Base-by-base conservation (phyloP, 2,329 filamentous ascomycete genomes). In the Lithohypha guttulata region DNA sequence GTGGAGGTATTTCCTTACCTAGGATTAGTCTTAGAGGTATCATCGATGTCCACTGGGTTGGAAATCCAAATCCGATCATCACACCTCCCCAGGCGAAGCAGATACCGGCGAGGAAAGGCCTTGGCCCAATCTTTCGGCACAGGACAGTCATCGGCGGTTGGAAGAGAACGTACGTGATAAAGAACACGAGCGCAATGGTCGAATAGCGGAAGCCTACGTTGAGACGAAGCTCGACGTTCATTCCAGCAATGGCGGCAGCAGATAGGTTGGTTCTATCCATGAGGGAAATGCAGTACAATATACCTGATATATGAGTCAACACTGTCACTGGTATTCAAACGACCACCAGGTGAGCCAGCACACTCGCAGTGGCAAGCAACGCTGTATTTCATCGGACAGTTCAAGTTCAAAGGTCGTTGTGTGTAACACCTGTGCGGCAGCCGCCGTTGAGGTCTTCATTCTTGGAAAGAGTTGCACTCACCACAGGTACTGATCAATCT, bases 261-360 rank as follows among this genome's bases (percentile, higher is more conserved):
- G 74, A 75, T 55, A 87, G 61, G 58, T 89, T 89, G 2, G 80
- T 84, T 22, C 84, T 69, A 55, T 89, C 84, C 75, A 89, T 83
- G 42, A 89, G 62, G 47, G 74, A 80, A 51, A 84, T 69, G 55
- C 79, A 84, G 59, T 87, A 87, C 62, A 85, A 71, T 46, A 70
- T n/a, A n/a, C n/a, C n/a, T n/a, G n/a, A n/a, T n/a, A n/a, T n/a
- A n/a, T n/a, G n/a, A n/a, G n/a, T n/a, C n/a, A n/a, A n/a, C n/a
- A n/a, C n/a, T n/a, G n/a, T n/a, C n/a, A n/a, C n/a, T n/a, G n/a
- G n/a, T n/a, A n/a, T n/a, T n/a, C n/a, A n/a, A n/a, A n/a, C n/a
- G n/a, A n/a, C n/a, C n/a, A n/a, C n/a, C n/a, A n/a, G n/a, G n/a
- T n/a, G n/a, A n/a, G n/a, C n/a, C n/a, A n/a, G n/a, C n/a, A n/a